Evolutionary conservation across 192 early-diverging fungal species (phyloP), one percentile per base, ranked within the genome.

Genomic region (Rhizoclosmatium sp.): DNA sequence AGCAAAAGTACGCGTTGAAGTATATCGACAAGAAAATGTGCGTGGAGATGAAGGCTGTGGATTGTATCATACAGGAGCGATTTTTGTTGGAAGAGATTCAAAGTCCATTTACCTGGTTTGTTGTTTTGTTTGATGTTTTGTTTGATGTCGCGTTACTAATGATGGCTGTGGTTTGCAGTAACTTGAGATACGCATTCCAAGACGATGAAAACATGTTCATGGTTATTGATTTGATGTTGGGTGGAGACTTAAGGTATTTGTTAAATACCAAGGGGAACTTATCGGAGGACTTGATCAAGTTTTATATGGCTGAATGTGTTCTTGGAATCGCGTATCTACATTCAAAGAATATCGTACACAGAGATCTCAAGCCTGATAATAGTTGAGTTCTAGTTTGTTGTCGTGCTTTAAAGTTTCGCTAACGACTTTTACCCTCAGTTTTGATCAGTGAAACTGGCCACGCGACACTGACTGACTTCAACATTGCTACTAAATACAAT

Each of bases 11-110:
- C 65, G 97, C 97, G 14, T 87, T 98, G 58, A 99, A 99, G 83
- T 98, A 98, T 82, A 99, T 99, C 88, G 95, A 93, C 88, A 99
- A 99, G 86, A 88, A 85, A 31, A 91, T 93, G 76, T 97, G 95
- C 80, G 95, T 99, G 46, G 82, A 89, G 68, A 93, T 92, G 91
- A 85, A 91, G 64, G 93, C 95, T 0, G 90, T 96, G 2, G 89
- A 95, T 47, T 96, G 97, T 81, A 95, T 97, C 49, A 91, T 99
- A 60, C 92, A 94, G 51, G 97, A 99, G 85, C 90, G 97, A 48
- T 89, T 91, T 14, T 78, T 99, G 12, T 79, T 98, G 78, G 96
- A 98, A 78, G 90, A 93, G 59, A 92, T 98, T 45, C 90, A 95
- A 45, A 92, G 92, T 79, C 86, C 94, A 3, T 91, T 97, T 71